Base-by-base conservation (phyloP, 768 basidiomycete species). In the Jaapia argillacea region DNA sequence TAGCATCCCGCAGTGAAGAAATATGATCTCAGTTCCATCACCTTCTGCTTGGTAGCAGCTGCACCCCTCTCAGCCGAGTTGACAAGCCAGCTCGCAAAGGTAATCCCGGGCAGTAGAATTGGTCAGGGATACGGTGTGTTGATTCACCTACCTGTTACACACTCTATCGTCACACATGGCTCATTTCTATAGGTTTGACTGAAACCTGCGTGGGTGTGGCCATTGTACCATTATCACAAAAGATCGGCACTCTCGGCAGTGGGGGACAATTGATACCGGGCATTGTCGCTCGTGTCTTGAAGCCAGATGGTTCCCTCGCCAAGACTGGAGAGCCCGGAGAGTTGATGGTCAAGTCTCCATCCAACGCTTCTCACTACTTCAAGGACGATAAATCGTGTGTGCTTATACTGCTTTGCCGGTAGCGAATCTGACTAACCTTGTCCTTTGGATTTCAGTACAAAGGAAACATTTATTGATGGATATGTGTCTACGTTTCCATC, bases 401-500 rank as follows among this genome's bases (percentile, higher is more conserved):
- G n/a, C n/a, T 37, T 33, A 10, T 16, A 10, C 28, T 10, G 16
- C 28, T 16, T 10, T 33, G 16, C 16, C 28, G n/a, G n/a, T n/a
- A n/a, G n/a, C n/a, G n/a, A n/a, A n/a, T 26, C 36, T 36, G 21
- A 10, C 2, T 0, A n/a, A 16, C 23, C 25, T 36, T 42, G 24
- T 38, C 24, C 14, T 13, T 20, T 3, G 45, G 43, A 3, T 43
- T 5, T 5, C 44, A 85, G 83, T 26, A 84, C 82, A 3, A 71
- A 66, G 45, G 80, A 84, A 47, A 80, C 77, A 0, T 86, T 85
- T 53, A 48, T 76, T 7, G 68, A 82, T 48, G 82, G 83, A 77
- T 10, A 10, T 16, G 16, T 33, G 28, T 33, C 28, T 33, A 16
- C 10, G 28, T 10, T 33, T 33, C 28, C 10, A 10, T 33, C 10